These are phyloP conservation scores for Fomes fomentarius DNA, from an alignment of 1,284 basidiomycete species.

Conservation along the genomic window DNA sequence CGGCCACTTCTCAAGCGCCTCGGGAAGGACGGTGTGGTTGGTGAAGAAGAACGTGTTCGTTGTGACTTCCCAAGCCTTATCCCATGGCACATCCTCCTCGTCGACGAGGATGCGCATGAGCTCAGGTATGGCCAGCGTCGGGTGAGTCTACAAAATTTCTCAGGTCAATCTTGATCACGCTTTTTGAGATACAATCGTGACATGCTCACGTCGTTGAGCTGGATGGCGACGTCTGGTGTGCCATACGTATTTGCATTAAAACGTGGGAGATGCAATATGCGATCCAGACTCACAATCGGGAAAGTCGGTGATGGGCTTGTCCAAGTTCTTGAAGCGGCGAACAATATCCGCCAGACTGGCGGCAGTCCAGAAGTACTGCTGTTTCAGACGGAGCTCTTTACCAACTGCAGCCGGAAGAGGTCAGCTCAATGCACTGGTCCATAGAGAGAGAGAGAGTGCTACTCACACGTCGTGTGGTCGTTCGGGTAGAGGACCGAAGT, in stretches of 20 bases:
- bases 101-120: slow-evolving; percentile 88
- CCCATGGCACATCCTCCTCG: slow-evolving; percentile 88
- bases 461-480: slow-evolving; percentile 73
- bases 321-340: slow-evolving; percentile 80
- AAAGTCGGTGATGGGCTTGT: slow-evolving; percentile 74
- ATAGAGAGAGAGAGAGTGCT: background rate
- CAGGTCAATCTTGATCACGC: slow-evolving; percentile 2
- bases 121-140: slow-evolving; percentile 92
- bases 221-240: slow-evolving; percentile 76
- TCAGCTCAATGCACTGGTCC: background rate
- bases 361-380: slow-evolving; percentile 93
- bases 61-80: slow-evolving; percentile 83
- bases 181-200: too few relatives aligned
- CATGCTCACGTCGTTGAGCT: slow-evolving; percentile 78
- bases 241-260: background rate
- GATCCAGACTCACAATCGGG: slow-evolving; percentile 81
- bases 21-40: slow-evolving; percentile 86
- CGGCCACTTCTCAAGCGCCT: slow-evolving; percentile 88
- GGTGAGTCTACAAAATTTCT: slow-evolving; percentile 74
- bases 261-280: slow-evolving; percentile 3
- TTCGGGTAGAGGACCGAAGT: slow-evolving; percentile 90
- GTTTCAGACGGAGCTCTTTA: slow-evolving; percentile 91
- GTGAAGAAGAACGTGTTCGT: slow-evolving; percentile 93
- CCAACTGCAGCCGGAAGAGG: slow-evolving; percentile 57
- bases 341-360: slow-evolving; percentile 88